phyloP scores from a whole-genome alignment of 2,329 filamentous ascomycete genomes.

The Tricladium varicosporioides region DNA sequence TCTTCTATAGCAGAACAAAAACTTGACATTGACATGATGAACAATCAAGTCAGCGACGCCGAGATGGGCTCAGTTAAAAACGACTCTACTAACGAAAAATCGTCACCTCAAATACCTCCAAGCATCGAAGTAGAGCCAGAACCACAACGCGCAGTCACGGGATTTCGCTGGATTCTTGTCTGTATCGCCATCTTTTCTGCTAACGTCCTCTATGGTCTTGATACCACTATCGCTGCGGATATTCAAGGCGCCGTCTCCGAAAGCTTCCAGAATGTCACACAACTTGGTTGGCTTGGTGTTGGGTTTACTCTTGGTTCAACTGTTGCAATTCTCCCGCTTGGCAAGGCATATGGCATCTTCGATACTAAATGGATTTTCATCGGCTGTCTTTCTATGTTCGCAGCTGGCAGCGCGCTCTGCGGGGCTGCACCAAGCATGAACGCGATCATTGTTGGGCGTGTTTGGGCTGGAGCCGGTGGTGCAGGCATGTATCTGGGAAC shows the following conservation, averaged over 20 bases:
- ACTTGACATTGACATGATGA: too few relatives aligned
- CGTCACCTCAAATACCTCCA: too few relatives aligned
- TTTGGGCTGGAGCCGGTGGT: constrained; percentile 41
- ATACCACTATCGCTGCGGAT: constrained; percentile 45
- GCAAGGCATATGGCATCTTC: constrained; percentile 22
- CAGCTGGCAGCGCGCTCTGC: constrained; percentile 30
- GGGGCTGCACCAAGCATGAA: constrained; percentile 33
- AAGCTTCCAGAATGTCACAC: constrained; percentile 36
- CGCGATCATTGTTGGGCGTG: constrained; percentile 45
- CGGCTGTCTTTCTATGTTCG: constrained; percentile 17
- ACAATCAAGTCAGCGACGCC: too few relatives aligned
- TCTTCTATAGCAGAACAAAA: too few relatives aligned
- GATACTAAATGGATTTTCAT: constrained; percentile 27
- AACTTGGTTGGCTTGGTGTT: constrained; percentile 41
- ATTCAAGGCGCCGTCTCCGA: constrained; percentile 41
- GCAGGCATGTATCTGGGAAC: constrained; percentile 41
- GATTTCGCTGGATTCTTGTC: not conserved
- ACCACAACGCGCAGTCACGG: not conserved
- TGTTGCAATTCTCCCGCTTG: constrained; percentile 30
- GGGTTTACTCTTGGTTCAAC: constrained; percentile 37
- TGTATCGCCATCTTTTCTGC: constrained; percentile 1
- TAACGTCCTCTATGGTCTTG: constrained; percentile 31
- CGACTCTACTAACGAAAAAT: too few relatives aligned
- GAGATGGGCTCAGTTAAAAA: too few relatives aligned
- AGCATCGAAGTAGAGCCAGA: not conserved